Conservation (phyloP, 75 land plant genomes). For the Cryptomeria japonica region DNA sequence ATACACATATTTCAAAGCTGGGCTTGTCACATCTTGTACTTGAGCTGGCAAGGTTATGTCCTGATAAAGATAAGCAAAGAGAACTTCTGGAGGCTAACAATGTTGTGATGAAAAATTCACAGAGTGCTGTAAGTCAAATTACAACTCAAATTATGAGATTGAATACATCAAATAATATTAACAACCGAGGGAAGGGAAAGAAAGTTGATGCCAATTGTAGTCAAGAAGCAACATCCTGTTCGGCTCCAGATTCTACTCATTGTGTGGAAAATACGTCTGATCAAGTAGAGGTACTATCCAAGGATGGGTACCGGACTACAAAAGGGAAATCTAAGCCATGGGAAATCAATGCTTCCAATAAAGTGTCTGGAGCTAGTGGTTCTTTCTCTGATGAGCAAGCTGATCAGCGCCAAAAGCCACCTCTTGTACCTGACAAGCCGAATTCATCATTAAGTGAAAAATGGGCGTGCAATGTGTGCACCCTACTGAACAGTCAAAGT, state of each 20-base stretch:
- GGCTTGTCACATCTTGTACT: constrained; percentile 76
- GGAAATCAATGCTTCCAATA: background rate
- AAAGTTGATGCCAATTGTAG: constrained; percentile 27
- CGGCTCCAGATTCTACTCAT: constrained; percentile 18
- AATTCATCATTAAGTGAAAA: constrained; percentile 11
- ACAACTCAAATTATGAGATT: constrained; percentile 5
- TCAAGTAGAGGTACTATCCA: constrained; percentile 74
- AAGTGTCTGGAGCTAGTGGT: constrained; percentile 12
- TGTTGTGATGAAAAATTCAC: background rate
- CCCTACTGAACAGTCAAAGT: constrained; percentile 21
- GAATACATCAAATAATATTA: constrained; percentile 7
- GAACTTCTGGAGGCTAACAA: constrained; percentile 64
- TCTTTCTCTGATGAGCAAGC: background rate
- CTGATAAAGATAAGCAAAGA: constrained; percentile 73
- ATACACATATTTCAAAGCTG: constrained; percentile 59
- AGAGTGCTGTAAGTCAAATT: constrained; percentile 5
- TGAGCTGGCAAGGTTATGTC: constrained; percentile 88
- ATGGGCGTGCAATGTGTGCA: constrained; percentile 44
- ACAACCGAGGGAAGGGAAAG: constrained; percentile 31
- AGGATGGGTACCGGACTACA: constrained; percentile 80
- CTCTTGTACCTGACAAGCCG: background rate
- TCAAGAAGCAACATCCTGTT: constrained; percentile 33
- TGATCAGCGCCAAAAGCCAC: background rate
- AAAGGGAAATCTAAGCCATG: constrained; percentile 45
- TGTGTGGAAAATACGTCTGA: constrained; percentile 19